These are phyloP conservation scores for Chlamydomonas sphaeroides DNA, from an alignment of 139 green algal genomes.

Conservation along the genomic window DNA sequence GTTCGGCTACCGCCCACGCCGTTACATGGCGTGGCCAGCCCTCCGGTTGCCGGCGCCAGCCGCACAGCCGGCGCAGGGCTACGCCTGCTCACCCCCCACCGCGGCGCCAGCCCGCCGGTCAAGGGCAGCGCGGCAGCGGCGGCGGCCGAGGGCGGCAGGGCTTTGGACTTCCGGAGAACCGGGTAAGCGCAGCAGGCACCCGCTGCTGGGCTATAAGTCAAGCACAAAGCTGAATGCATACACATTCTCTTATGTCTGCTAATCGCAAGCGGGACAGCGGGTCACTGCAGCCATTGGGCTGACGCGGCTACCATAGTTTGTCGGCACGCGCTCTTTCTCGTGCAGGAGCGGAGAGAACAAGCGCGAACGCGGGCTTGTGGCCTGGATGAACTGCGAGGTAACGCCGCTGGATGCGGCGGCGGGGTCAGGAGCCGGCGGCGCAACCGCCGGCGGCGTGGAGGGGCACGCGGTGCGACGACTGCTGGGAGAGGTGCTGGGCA, in stretches of 20 bases:
- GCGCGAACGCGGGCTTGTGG: conserved; percentile 19
- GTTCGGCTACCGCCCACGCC: background rate
- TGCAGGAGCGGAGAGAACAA: conserved; percentile 19
- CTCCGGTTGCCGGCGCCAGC: background rate
- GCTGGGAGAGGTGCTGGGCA: conserved; percentile 27
- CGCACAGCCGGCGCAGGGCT: too few species aligned
- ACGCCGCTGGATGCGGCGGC: background rate
- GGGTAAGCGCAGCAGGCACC: too few species aligned
- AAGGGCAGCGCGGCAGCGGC: background rate
- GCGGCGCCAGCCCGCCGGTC: background rate
- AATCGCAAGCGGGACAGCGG: too few species aligned
- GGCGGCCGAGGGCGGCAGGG: background rate
- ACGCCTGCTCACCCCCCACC: background rate
- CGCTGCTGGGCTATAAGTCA: too few species aligned
- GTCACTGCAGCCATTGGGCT: too few species aligned
- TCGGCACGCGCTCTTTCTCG: too few species aligned
- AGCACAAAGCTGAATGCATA: too few species aligned
- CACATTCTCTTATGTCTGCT: too few species aligned
- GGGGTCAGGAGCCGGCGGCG: background rate
- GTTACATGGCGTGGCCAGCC: background rate
- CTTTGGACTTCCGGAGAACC: conserved; percentile 26
- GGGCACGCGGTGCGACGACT: background rate
- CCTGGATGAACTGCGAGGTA: conserved; percentile 40
- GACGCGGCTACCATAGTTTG: too few species aligned
- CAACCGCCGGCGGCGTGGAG: background rate